Percentiles rank a stretch among this genome's conserved stretches.
phyloP scores from a whole-genome alignment of 73 alveolate species.

The Uronychia binucleata region DNA sequence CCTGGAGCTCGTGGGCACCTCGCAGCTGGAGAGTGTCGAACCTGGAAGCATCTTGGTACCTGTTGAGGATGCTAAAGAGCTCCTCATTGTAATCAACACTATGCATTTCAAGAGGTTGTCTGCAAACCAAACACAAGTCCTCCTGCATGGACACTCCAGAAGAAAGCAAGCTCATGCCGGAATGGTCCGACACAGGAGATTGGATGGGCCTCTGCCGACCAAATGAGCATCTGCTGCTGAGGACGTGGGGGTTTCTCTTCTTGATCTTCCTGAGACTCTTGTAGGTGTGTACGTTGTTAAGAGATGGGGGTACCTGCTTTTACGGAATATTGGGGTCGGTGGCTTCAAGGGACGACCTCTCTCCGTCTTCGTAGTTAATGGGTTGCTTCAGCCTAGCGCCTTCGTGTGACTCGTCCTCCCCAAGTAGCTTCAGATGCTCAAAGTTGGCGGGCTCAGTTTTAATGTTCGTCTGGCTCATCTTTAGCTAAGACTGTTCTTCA shows the following conservation, averaged over 20 bases:
- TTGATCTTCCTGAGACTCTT: background rate
- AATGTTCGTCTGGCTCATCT: background rate
- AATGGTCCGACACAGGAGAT: background rate
- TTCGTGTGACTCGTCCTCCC: background rate
- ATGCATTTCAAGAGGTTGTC: constrained; percentile 15
- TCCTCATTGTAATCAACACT: constrained; percentile 9
- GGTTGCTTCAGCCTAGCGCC: background rate
- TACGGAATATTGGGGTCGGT: background rate
- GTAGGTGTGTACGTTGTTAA: too few relatives aligned
- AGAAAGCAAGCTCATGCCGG: background rate
- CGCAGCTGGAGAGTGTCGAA: background rate
- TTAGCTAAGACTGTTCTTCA: too few relatives aligned
- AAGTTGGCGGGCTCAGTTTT: background rate
- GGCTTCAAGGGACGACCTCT: background rate
- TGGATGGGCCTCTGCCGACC: background rate
- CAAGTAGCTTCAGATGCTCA: background rate
- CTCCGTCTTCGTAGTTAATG: background rate
- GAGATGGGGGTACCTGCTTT: too few relatives aligned
- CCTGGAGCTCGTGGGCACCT: too few relatives aligned
- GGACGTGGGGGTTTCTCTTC: background rate
- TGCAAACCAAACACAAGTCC: constrained; percentile 11
- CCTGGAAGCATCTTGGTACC: constrained; percentile 1
- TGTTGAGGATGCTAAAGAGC: constrained; percentile 1
- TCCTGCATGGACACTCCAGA: background rate
- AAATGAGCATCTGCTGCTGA: background rate